phyloP scores from a whole-genome alignment of 2,329 filamentous ascomycete genomes.

The Cladosporium sp. region DNA sequence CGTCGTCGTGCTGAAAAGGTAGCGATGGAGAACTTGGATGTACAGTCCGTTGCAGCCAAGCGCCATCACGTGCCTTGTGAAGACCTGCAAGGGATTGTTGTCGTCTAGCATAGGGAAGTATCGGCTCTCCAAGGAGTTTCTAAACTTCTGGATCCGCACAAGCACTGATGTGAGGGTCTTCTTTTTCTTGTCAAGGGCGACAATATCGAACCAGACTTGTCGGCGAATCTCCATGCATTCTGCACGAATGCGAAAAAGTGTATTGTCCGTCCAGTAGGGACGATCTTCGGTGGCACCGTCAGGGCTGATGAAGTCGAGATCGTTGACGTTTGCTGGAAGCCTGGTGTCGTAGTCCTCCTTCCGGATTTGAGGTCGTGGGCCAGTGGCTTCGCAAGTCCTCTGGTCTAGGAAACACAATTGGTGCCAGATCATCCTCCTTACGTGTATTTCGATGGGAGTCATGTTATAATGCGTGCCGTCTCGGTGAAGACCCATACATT shows the following conservation, averaged over 20 bases:
- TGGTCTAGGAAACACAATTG: conserved; percentile 74
- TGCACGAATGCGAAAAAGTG: conserved; percentile 64
- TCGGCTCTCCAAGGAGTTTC: conserved; percentile 59
- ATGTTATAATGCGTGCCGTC: conserved; percentile 65
- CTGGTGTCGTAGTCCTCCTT: conserved; percentile 71
- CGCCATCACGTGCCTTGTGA: conserved; percentile 61
- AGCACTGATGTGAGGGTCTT: conserved; percentile 61
- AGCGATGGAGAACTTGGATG: conserved; percentile 65
- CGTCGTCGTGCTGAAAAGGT: conserved; percentile 48
- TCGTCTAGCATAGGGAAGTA: conserved; percentile 62
- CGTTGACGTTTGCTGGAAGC: conserved; percentile 67
- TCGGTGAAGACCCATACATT: conserved; percentile 72
- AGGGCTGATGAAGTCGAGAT: conserved; percentile 53
- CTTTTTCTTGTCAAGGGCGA: conserved; percentile 58
- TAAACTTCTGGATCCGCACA: conserved; percentile 65
- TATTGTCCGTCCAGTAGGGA: conserved; percentile 63
- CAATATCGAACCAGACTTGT: conserved; percentile 64
- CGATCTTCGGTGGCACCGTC: conserved; percentile 43
- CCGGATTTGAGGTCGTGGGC: conserved; percentile 67
- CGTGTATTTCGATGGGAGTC: conserved; percentile 64
- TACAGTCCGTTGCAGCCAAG: conserved; percentile 61
- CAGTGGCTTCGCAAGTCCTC: conserved; percentile 69
- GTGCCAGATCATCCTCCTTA: conserved; percentile 70
- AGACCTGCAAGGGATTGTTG: conserved; percentile 57
- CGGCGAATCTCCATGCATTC: conserved; percentile 71